Evolutionary conservation across 331 rosid genomes (phyloP).

Genomic region (Cucumis variabilis): DNA sequence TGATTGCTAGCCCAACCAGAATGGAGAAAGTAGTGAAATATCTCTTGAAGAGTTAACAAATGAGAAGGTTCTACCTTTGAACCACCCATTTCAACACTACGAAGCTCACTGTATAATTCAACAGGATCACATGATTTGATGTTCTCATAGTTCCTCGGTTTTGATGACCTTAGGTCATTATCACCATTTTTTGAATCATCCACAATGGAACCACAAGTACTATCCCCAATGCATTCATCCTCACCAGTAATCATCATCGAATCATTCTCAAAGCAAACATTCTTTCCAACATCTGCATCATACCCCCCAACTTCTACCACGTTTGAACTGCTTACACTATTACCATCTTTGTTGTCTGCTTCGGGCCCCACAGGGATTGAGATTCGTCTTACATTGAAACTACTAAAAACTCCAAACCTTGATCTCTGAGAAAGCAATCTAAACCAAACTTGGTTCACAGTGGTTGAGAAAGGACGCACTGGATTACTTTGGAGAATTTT

Average conservation of each 20-base stretch:
- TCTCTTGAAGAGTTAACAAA: conserved; percentile 49
- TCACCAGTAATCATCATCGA: conserved; percentile 30
- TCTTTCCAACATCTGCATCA: conserved; percentile 58
- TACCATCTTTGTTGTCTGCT: conserved; percentile 30
- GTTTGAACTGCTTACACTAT: conserved; percentile 5
- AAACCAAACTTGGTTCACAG: conserved; percentile 14
- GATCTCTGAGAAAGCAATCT: conserved; percentile 35
- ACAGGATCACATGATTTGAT: conserved; percentile 55
- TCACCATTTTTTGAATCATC: conserved; percentile 36
- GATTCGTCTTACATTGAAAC: conserved; percentile 41
- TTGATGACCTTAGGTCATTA: conserved; percentile 34
- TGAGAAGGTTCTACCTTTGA: conserved; percentile 44
- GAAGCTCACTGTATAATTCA: conserved; percentile 61
- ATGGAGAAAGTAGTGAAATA: conserved; percentile 49
- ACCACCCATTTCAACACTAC: conserved; percentile 44
- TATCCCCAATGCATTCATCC: conserved; percentile 38
- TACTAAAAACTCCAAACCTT: conserved; percentile 31
- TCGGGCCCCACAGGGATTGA: conserved; percentile 44
- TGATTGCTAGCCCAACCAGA: conserved; percentile 92
- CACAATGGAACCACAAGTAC: conserved; percentile 32
- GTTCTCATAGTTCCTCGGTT: conserved; percentile 34
- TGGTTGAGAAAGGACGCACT: conserved; percentile 41
- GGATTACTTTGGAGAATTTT: conserved; percentile 35
- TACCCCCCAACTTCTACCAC: conserved; percentile 37
- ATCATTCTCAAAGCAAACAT: conserved; percentile 39